Evolutionary conservation across 1,284 basidiomycete genomes (phyloP).

Genomic region (Sporisorium reilianum): DNA sequence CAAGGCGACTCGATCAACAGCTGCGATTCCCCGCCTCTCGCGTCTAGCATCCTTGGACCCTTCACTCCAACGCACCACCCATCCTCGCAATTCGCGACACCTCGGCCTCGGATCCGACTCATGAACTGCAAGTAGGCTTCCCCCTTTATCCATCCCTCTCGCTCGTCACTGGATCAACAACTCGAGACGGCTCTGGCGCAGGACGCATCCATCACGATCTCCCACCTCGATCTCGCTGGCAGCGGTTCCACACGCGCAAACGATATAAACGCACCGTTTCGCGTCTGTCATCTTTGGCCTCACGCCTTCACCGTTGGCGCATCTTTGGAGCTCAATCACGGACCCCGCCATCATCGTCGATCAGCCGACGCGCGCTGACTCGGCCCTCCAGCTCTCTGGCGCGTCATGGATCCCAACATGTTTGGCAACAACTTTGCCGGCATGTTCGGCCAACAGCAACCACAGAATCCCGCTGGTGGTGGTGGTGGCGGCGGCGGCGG

Average conservation of each 20-base stretch:
- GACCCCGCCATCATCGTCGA: conserved; percentile 5
- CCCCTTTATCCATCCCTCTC: not conserved
- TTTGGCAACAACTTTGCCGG: conserved; percentile 53
- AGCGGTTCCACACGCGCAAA: no score
- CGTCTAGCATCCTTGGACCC: conserved; percentile 1
- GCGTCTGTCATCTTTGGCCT: not conserved
- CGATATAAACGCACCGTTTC: not conserved
- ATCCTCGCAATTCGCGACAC: not conserved
- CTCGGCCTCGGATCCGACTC: conserved; percentile 4
- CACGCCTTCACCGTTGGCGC: not conserved
- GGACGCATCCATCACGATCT: conserved; percentile 1
- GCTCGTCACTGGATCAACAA: conserved; percentile 3
- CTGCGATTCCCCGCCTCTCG: no score
- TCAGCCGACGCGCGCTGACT: conserved; percentile 38
- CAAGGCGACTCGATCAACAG: no score
- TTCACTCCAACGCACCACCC: not conserved
- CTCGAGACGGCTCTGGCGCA: not conserved
- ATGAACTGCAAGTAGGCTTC: conserved; percentile 4
- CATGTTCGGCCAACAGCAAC: conserved; percentile 50
- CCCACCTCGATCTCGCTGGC: not conserved
- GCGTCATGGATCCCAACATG: conserved; percentile 55
- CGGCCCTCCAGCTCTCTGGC: conserved; percentile 17
- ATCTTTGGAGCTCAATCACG: no score
- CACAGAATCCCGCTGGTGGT: conserved; percentile 19
- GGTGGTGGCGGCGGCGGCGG: conserved; percentile 13